Evolutionary conservation across 2,329 filamentous ascomycete genomes (phyloP), one percentile per base, ranked within the genome.

Genomic region (Aspergillus sp.): DNA sequence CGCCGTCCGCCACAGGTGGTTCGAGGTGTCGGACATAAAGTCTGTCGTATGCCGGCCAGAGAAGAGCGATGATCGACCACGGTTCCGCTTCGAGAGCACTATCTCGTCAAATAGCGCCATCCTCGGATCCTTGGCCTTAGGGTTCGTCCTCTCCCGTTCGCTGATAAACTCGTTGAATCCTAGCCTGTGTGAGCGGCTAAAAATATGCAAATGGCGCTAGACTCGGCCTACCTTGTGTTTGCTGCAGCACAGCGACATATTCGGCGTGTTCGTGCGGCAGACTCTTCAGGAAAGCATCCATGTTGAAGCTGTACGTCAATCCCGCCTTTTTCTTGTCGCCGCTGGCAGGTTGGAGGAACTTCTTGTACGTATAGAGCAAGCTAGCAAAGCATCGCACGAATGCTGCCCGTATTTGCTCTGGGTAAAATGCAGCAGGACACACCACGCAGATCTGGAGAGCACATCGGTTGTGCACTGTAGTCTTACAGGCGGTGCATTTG

Each of bases 341-440:
- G 7, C 61, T 69, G 11, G 78, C 69, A 4, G 75, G 72, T 14
- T 68, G 55, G 39, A 82, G 64, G 48, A 70, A 80, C 44, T 74
- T 73, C 35, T 78, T 72, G 50, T 82, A 82, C 0, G 78, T 82
- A 56, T 80, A 81, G 42, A 82, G 68, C 36, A 82, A 60, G 45
- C 75, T 80, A 19, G 78, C 77, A 45, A 82, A 80, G 56, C 75
- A 80, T 47, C 78, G 67, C 19, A 80, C 76, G 48, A 82, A 82
- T 0, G 77, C 78, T 11, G 78, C 77, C 12, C 76, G 72, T 26
- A 82, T 66, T 52, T 80, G 77, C 42, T 80, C 76, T 5, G 76
- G 68, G 39, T 75, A 69, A 61, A 82, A 82, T 2, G 75, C 76
- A 10, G 69, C 67, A n/a, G 77, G 73, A 49, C 78, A 82, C 10